Evolutionary conservation across 2,329 filamentous ascomycete species (phyloP), one percentile per base, ranked within the genome.

Genomic region (Colletotrichum tanaceti): DNA sequence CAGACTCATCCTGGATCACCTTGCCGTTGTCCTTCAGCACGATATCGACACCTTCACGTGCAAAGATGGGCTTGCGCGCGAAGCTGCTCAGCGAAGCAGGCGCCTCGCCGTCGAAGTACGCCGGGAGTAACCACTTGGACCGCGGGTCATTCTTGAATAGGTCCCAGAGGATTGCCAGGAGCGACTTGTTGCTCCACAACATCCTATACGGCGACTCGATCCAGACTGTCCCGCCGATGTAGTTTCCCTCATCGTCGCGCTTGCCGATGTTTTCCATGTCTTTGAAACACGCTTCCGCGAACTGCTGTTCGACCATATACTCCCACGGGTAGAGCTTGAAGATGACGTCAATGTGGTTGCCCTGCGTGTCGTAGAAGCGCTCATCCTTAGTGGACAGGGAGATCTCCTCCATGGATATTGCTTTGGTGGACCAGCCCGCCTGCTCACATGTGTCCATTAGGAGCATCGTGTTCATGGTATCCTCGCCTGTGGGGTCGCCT

Each of bases 321-420:
- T 63, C 60, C 50, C 60, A 63, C 18, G 60, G 60, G 5, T 63
- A 63, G 2, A 63, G 32, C 41, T 63, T 57, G 32, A 63, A 57
- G 24, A 63, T 49, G 18, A 63, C 60, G 2, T 63, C 60, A 4
- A 63, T 54, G 9, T 63, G 60, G 1, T 57, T 18, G 4, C 60
- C 60, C 14, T 63, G 39, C 20, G 16, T 20, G 10, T 63, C 60
- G 28, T 63, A 63, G 18, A 63, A 63, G 18, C 60, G 50, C 5
- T 49, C 39, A 24, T 63, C 50, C 0, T 22, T 46, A 5, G 28
- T 54, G 3, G 60, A 55, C 4, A 55, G 5, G 4, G 49, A 54
- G n/a, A 63, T 63, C 32, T 63, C 60, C 28, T 63, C 60, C 18
- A 57, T 14, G 1, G 60, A 55, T 5, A 57, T n/a, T 1, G 50